phyloP scores from a whole-genome alignment of 106 monocot species.

The Dendrobium huoshanense region DNA sequence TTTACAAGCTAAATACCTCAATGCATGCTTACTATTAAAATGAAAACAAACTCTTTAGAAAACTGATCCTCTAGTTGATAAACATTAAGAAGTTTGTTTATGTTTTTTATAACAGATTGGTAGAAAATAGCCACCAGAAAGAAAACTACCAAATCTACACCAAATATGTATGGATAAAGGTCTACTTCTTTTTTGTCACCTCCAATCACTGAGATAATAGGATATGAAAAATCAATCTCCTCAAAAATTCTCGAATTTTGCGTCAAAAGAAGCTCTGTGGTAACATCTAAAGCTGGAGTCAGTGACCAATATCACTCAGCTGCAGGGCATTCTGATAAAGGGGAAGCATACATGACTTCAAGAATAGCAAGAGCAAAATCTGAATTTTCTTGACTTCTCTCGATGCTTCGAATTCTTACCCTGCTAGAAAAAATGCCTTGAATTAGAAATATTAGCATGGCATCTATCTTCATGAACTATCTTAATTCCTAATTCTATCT shows the following conservation, averaged over 20 bases:
- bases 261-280: slow-evolving; percentile 62
- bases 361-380: slow-evolving; percentile 32
- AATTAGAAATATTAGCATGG: slow-evolving; percentile 22
- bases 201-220: slow-evolving; percentile 80
- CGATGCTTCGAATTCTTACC: slow-evolving; percentile 85
- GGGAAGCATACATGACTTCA: slow-evolving; percentile 70
- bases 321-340: slow-evolving; percentile 34
- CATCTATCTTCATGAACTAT: slow-evolving; percentile 60
- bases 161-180: slow-evolving; percentile 90
- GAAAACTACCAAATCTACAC: slow-evolving; percentile 94
- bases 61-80: slow-evolving; percentile 98
- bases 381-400: slow-evolving; percentile 59
- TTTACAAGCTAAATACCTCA: background rate
- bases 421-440: slow-evolving; percentile 51
- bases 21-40: slow-evolving; percentile 68
- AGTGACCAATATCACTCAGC: slow-evolving; percentile 61
- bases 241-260: slow-evolving; percentile 21
- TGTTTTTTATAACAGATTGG: slow-evolving; percentile 92
- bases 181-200: slow-evolving; percentile 88
- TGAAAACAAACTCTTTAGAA: slow-evolving; percentile 93
- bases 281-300: slow-evolving; percentile 83
- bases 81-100: slow-evolving; percentile 87
- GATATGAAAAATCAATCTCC: slow-evolving; percentile 69
- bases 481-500: slow-evolving; percentile 67
- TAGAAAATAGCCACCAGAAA: slow-evolving; percentile 94